Percentiles rank a stretch among this genome's conserved stretches.
Conservation (phyloP, 768 basidiomycete species). For the Gyrodon lividus region DNA sequence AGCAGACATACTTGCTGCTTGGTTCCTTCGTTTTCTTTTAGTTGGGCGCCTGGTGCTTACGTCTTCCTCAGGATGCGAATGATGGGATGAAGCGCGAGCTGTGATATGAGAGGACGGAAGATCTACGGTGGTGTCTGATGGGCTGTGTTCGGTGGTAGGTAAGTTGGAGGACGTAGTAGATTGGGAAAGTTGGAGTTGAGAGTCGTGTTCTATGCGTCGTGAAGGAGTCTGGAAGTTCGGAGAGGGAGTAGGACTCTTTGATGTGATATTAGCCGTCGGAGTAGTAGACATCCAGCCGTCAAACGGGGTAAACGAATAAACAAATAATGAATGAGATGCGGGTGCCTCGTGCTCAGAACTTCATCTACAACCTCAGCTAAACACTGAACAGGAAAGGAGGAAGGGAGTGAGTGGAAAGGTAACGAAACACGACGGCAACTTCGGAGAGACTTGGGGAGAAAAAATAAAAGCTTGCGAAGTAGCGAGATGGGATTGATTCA, state of each 20-base stretch:
- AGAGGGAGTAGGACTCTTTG: conserved; percentile 12
- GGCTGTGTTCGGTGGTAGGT: background rate
- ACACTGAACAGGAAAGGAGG: background rate
- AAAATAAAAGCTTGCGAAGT: conserved; percentile 2
- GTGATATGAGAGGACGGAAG: conserved; percentile 14
- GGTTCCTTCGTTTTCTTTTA: conserved; percentile 20
- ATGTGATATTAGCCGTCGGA: conserved; percentile 24
- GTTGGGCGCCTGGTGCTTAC: conserved; percentile 18
- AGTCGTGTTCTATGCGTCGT: conserved; percentile 21
- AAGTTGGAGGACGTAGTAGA: background rate
- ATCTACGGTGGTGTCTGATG: conserved; percentile 9
- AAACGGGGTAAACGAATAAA: conserved; percentile 20
- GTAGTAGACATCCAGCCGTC: conserved; percentile 24
- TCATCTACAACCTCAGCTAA: conserved; percentile 9
- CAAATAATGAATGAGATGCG: conserved; percentile 24
- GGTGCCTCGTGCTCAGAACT: conserved; percentile 15
- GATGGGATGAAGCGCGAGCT: conserved; percentile 14
- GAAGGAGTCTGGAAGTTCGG: conserved; percentile 10
- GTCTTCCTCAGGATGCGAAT: conserved; percentile 16
- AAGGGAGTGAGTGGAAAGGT: background rate
- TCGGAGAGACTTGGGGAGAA: conserved; percentile 7
- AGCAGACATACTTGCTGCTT: conserved; percentile 19
- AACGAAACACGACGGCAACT: too few species aligned
- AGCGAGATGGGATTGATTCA: background rate
- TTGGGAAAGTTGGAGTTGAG: conserved; percentile 1